Conservation (phyloP, 1,284 basidiomycete species). For the Trichosporon ovoides region DNA sequence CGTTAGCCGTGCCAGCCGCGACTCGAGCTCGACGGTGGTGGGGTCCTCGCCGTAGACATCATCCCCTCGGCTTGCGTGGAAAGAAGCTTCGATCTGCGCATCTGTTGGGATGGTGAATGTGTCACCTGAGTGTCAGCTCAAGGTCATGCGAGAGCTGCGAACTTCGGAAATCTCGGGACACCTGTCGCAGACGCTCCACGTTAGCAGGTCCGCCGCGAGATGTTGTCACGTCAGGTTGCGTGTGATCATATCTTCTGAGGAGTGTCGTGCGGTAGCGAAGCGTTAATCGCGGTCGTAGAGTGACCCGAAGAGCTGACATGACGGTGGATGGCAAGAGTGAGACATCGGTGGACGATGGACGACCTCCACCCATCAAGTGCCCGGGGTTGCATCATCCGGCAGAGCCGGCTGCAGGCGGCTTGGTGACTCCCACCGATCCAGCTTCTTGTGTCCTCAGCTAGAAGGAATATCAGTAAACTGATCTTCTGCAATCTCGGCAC, state of each 20-base stretch:
- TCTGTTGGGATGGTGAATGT: constrained; percentile 53
- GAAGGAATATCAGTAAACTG: too few species aligned
- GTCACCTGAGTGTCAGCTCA: constrained; percentile 40
- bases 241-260: not conserved
- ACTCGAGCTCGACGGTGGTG: constrained; percentile 64
- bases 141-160: constrained; percentile 1
- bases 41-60: constrained; percentile 52
- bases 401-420: too few species aligned
- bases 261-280: not conserved
- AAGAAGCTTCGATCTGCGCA: constrained; percentile 51
- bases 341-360: not conserved
- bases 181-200: constrained; percentile 33
- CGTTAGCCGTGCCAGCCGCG: constrained; percentile 69
- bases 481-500: too few species aligned
- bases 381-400: too few species aligned
- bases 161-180: constrained; percentile 50
- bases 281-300: not conserved
- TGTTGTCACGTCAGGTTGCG: constrained; percentile 23
- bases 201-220: constrained; percentile 43
- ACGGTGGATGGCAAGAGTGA: not conserved
- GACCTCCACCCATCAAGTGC: too few species aligned
- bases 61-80: constrained; percentile 53
- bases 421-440: too few species aligned
- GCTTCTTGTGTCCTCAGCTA: too few species aligned
- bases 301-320: not conserved